Percentiles rank a stretch among this genome's conserved stretches.
Evolutionary conservation across 2,329 filamentous ascomycete genomes (phyloP).

Genomic region (Penicillium frequentans): DNA sequence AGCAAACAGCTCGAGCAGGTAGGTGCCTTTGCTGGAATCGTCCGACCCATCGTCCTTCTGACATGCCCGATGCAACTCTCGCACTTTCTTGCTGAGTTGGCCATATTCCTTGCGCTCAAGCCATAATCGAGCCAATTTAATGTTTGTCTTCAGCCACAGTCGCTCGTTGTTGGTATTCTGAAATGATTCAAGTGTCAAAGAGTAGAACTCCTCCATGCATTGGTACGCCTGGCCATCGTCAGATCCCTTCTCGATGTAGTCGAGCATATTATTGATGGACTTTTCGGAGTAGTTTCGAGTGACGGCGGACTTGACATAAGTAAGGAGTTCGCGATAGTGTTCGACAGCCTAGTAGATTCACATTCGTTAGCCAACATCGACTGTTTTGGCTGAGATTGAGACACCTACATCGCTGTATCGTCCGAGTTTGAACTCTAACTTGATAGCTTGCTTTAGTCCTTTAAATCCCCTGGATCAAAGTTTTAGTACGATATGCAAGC

Average conservation of each 20-base stretch:
- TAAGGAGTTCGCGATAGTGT: constrained; percentile 92
- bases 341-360: constrained; percentile 68
- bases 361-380: neutral
- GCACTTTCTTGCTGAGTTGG: constrained; percentile 76
- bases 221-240: constrained; percentile 69
- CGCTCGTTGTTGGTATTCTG: constrained; percentile 97
- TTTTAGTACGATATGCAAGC: neutral
- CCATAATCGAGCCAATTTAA: constrained; percentile 89
- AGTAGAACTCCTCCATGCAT: constrained; percentile 95
- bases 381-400: neutral
- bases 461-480: constrained; percentile 74
- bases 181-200: constrained; percentile 87
- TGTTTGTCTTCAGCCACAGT: constrained; percentile 96
- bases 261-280: constrained; percentile 98
- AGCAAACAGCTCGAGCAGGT: constrained; percentile 92
- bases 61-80: constrained; percentile 85
- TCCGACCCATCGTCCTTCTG: constrained; percentile 77
- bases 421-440: constrained; percentile 91
- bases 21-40: constrained; percentile 94
- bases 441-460: constrained; percentile 95
- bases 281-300: constrained; percentile 99
- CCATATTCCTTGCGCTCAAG: constrained; percentile 87
- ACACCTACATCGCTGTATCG: constrained; percentile 72
- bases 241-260: constrained; percentile 93
- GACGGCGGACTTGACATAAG: constrained; percentile 94